Conservation (phyloP, 805 yeast genomes). For the Yarrowia bubula region DNA sequence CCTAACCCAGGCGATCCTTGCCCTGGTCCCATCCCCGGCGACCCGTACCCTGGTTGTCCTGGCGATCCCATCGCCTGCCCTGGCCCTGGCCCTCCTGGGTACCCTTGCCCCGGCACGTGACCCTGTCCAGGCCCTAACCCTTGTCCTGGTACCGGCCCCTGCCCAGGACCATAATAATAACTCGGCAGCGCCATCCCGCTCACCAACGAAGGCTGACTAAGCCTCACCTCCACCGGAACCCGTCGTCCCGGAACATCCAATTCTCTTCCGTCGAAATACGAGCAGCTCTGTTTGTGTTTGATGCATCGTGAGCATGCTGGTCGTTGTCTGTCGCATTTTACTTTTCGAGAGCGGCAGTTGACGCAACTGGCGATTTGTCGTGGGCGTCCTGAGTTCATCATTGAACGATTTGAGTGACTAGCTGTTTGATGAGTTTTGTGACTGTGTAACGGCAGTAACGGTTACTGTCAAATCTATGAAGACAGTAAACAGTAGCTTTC, state of each 20-base stretch:
- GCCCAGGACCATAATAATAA: neutral
- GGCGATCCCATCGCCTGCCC: too few species aligned
- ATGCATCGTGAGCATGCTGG: conserved; percentile 7
- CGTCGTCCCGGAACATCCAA: neutral
- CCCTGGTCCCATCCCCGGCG: neutral
- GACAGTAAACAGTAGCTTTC: too few species aligned
- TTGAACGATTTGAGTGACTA: too few species aligned
- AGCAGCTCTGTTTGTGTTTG: conserved; percentile 8
- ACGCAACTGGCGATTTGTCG: conserved; percentile 12
- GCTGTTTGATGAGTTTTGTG: too few species aligned
- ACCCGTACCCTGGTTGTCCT: too few species aligned
- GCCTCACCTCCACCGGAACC: neutral
- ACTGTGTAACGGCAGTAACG: too few species aligned
- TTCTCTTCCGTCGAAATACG: conserved; percentile 7
- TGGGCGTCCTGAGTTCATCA: neutral
- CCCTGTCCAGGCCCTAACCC: neutral
- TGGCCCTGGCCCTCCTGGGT: too few species aligned
- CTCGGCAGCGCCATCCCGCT: neutral
- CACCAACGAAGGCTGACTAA: neutral
- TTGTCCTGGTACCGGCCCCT: neutral
- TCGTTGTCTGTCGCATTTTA: conserved; percentile 5
- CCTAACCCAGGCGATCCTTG: neutral
- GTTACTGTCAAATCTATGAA: too few species aligned
- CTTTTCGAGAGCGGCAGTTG: conserved; percentile 20
- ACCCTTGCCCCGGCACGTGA: too few species aligned